Evolutionary conservation across 257 asterid genomes (phyloP), one percentile per base, ranked within the genome.

Genomic region (Misopates orontium): DNA sequence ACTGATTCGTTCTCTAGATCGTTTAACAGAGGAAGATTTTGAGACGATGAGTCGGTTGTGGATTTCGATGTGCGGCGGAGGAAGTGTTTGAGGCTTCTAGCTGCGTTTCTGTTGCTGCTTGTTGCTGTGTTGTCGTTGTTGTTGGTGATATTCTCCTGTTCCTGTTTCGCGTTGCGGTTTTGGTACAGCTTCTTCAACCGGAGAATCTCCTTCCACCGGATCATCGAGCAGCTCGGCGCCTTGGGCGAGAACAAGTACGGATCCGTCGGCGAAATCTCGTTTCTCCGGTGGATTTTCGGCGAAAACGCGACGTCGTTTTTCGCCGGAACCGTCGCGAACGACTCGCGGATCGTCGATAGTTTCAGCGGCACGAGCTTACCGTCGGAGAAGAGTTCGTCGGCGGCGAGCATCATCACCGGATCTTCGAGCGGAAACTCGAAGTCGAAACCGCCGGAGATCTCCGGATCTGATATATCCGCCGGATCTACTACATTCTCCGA

Each of bases 361-460:
- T 76, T 77, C 25, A 71, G 41, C 0, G 83, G 82, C 0, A 80
- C 45, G 15, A 80, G 77, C 76, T 76, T 80, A 13, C 85, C 85
- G 28, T 73, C 67, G 54, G 62, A 80, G 77, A 80, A 80, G n/a
- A 80, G 85, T 62, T 80, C 75, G 52, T 80, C 85, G 1, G 85
- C 85, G 2, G 85, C 67, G 8, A 80, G 79, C 82, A 80, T 80
- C n/a, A 40, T 63, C 14, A 70, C 79, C 10, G 77, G 68, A 64
- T 77, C 82, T 24, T 80, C 79, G 4, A 58, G 77, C 4, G 79
- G 71, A 57, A 80, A 80, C 80, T 80, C 85, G 56, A 80, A 80
- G 63, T 28, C 36, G 36, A 55, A 41, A 16, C 57, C 64, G 20
- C 60, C 2, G 16, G 36, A 28, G 3, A 22, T 51, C 62, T 68